A percentile compares a stretch with the other conserved stretches of the same genome.
Conservation (phyloP, 345 rosid species). For the Salix dunnii region DNA sequence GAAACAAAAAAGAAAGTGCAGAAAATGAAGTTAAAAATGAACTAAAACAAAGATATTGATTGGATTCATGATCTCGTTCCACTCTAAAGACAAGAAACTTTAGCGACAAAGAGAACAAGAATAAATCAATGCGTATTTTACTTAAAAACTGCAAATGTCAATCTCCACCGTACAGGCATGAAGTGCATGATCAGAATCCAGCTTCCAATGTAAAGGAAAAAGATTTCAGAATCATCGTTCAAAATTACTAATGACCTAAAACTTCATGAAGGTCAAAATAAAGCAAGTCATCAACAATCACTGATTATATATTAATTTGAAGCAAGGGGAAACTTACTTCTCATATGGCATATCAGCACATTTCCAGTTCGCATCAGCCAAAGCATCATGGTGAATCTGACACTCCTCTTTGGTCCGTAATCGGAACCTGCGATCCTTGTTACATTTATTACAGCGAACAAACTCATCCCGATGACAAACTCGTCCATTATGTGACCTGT, state of each 20-base stretch:
- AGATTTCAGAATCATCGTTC: background rate
- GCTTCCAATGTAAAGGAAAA: background rate
- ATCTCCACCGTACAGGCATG: background rate
- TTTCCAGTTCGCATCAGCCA: slow-evolving; percentile 69
- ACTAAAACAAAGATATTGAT: background rate
- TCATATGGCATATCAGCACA: slow-evolving; percentile 72
- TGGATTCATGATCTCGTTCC: background rate
- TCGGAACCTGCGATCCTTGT: slow-evolving; percentile 85
- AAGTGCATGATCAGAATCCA: background rate
- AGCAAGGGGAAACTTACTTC: slow-evolving; percentile 44
- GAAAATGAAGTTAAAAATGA: background rate
- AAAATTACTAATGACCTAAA: background rate
- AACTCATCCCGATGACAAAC: slow-evolving; percentile 84
- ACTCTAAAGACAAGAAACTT: background rate
- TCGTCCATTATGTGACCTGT: slow-evolving; percentile 62
- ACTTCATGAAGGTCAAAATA: background rate
- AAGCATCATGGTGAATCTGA: slow-evolving; percentile 77
- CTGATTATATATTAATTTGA: background rate
- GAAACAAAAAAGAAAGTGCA: background rate
- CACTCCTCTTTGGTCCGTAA: slow-evolving; percentile 77
- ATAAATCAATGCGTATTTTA: background rate
- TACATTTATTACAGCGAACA: slow-evolving; percentile 64
- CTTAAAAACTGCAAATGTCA: background rate
- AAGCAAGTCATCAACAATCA: background rate
- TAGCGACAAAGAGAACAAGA: background rate